Percentiles rank a stretch among this genome's conserved stretches.
Evolutionary conservation across 2,329 filamentous ascomycete genomes (phyloP).

Genomic region (Aspergillus texensis): DNA sequence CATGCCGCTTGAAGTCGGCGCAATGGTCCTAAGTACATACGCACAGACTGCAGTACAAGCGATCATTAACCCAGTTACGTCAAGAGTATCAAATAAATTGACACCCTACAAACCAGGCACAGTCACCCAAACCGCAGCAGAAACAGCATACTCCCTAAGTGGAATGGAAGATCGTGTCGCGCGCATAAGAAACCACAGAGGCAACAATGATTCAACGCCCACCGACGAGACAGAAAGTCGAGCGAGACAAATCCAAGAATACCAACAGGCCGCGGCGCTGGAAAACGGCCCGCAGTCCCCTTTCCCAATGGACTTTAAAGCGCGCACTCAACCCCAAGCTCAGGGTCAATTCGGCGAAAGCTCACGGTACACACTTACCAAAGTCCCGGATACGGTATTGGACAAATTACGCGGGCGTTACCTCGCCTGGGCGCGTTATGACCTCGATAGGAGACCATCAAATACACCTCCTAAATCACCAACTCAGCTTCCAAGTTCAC

Average conservation of each 20-base stretch:
- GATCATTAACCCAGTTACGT: conserved; percentile 26
- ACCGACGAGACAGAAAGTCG: not conserved
- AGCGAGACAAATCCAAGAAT: not conserved
- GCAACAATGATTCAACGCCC: not conserved
- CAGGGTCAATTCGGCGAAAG: conserved; percentile 48
- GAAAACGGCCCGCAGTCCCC: conserved; percentile 37
- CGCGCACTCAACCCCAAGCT: conserved; percentile 49
- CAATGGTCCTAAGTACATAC: conserved; percentile 47
- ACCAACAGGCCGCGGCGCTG: conserved; percentile 13
- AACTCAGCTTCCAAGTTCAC: not conserved
- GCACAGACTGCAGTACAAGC: conserved; percentile 39
- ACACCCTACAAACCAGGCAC: conserved; percentile 32
- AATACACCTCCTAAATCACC: conserved; percentile 17
- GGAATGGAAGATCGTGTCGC: conserved; percentile 32
- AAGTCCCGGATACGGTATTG: conserved; percentile 56
- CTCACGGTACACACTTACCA: conserved; percentile 58
- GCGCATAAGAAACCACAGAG: conserved; percentile 25
- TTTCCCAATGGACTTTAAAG: conserved; percentile 33
- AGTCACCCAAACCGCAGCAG: conserved; percentile 34
- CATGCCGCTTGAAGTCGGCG: conserved; percentile 66
- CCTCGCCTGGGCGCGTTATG: conserved; percentile 62
- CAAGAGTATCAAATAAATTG: conserved; percentile 29
- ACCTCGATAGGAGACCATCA: conserved; percentile 31
- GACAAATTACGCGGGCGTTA: conserved; percentile 63
- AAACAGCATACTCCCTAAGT: conserved; percentile 36